Evolutionary conservation across 2,329 filamentous ascomycete genomes (phyloP), one percentile per base, ranked within the genome.

Genomic region (Chaetothyriales sp.): DNA sequence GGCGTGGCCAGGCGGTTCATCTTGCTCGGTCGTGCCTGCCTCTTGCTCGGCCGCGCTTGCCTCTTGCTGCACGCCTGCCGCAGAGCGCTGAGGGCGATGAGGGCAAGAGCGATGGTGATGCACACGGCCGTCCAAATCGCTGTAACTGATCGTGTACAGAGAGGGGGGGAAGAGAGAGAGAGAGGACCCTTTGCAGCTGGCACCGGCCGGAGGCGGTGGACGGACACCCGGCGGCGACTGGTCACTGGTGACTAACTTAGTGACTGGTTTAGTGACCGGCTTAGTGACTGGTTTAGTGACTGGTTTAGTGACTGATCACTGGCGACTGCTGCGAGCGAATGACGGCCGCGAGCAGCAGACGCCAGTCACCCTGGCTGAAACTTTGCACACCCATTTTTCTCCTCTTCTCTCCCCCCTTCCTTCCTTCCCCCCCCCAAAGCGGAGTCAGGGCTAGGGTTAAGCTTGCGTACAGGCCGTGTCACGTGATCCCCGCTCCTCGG

Each of bases 1-100:
- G 77, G 74, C 65, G 72, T 74, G 60, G 71, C 70, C 68, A 82
- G 68, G 66, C 73, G 79, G 71, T 80, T 82, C 33, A 40, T 40
- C 33, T 40, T 40, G 33, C 13, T 33, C 15, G 33, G 10, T 40
- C 15, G 33, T 40, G 13, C 33, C 5, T 40, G 33, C 4, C 15
- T 40, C 15, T 9, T 40, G 13, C 33, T 15, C 15, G 33, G 10
- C 15, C 15, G 33, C 15, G 13, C 33, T 40, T 15, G 33, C 33
- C 33, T 2, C 5, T 15, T 40, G 10, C 33, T 40, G 33, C 10
- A 2, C 4, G 10, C 22, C 4, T 15, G 13, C 33, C 33, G 4
- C 5, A 40, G 33, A 40, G 33, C 33, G 13, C 10, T 40, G 33
- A 40, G 10, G 13, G 33, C 10, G 4, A 13, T 15, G 13, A 40